Percentiles rank a stretch among this genome's conserved stretches.
phyloP scores from a whole-genome alignment of 169 alveolate species.

The Plasmodium knowlesi region DNA sequence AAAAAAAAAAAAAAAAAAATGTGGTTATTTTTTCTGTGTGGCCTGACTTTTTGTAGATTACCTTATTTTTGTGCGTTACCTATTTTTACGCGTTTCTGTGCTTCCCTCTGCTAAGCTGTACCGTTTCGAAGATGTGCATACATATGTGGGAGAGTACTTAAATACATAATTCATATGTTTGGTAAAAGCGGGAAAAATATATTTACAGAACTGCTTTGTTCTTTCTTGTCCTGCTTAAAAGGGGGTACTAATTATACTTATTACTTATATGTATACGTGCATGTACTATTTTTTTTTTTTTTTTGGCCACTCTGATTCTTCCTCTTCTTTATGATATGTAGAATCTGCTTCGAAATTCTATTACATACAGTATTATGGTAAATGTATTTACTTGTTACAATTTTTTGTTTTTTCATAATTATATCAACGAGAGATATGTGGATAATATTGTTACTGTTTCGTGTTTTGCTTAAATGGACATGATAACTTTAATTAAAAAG shows the following conservation, averaged over 20 bases:
- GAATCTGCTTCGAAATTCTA: not conserved
- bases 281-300: not conserved
- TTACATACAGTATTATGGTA: constrained; percentile 9
- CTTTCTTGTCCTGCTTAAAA: not conserved
- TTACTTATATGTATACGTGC: not conserved
- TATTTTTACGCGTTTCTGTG: not conserved
- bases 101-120: not conserved
- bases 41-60: constrained; percentile 1
- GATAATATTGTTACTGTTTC: not conserved
- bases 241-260: not conserved
- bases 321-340: constrained; percentile 19
- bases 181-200: not conserved
- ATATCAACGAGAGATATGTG: not conserved
- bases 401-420: constrained; percentile 55
- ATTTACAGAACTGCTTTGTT: not conserved
- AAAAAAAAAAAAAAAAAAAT: not conserved
- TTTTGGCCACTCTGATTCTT: not conserved
- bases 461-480: not conserved
- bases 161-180: not conserved
- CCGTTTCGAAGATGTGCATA: not conserved
- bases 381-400: constrained; percentile 8
- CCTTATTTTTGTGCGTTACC: not conserved
- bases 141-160: not conserved
- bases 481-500: not conserved
- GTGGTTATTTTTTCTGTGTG: not conserved